Evolutionary conservation across 1,139 yeast species (phyloP), one percentile per base, ranked within the genome.

Genomic region (Geotrichum aggregatum): DNA sequence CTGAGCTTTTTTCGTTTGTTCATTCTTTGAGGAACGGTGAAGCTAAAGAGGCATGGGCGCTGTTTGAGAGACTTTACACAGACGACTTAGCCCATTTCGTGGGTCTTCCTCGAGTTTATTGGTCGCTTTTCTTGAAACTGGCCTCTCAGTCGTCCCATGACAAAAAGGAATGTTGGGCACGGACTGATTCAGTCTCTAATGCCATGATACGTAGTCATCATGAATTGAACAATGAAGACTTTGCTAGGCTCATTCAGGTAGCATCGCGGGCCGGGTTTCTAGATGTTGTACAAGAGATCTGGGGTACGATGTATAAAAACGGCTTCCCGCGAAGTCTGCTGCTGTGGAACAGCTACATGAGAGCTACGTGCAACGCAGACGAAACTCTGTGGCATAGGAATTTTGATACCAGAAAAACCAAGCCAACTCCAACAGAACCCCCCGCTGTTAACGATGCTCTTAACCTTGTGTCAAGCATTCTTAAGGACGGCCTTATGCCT

Each of bases 271-370:
- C 64, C 16, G 59, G 60, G 18, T 56, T 60, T n/a, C 50, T 55
- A 36, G 51, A 52, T 1, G 52, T 50, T 3, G 68, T 67, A 8
- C 59, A 62, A 14, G 26, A 45, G 28, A 50, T 64, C 21, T 68
- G 72, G 72, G 41, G 53, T 1, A 63, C 64, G 18, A 56, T 61
- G 28, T 42, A 40, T 16, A 43, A 41, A 14, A 19, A 41, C n/a
- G 47, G 56, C 7, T 51, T 59, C 14, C 44, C 54, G 19, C 56
- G 59, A 42, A 60, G 61, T 24, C 56, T 65, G n/a, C 58, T 54
- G 30, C 60, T 67, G 44, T 69, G 71, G 71, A 69, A 69, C 56
- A 62, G 61, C 18, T 69, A 69, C 54, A 65, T 69, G 43, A 51
- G 52, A 52, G 70, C 68, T 1, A 58, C 65, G 1, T 65, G 70